A percentile compares a stretch with the other conserved stretches of the same genome.
Conservation (phyloP, 345 rosid species). For the Erodium maritimum region DNA sequence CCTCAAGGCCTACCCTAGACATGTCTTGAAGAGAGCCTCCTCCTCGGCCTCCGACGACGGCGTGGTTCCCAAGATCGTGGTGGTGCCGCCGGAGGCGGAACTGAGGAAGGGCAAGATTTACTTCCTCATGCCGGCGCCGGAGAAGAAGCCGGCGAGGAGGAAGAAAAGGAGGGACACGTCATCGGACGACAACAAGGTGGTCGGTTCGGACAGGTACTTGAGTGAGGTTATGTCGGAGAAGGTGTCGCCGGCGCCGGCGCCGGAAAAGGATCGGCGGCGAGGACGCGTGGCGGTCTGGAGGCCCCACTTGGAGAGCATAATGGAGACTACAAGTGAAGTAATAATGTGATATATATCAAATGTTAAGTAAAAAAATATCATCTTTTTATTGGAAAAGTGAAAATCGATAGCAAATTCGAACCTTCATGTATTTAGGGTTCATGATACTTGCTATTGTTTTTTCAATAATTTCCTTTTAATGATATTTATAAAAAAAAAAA, state of each 20-base stretch:
- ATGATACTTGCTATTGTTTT: too few species aligned
- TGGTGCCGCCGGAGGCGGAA: conserved; percentile 86
- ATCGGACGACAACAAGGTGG: conserved; percentile 1
- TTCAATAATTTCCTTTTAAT: too few species aligned
- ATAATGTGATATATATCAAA: not conserved
- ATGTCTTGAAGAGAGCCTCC: conserved; percentile 74
- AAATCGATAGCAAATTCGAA: not conserved
- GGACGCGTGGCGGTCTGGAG: conserved; percentile 93
- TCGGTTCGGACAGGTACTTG: conserved; percentile 65
- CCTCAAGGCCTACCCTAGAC: conserved; percentile 76
- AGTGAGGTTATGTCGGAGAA: conserved; percentile 90
- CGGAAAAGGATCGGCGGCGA: conserved; percentile 68
- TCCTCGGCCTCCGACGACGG: conserved; percentile 34
- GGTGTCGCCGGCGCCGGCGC: conserved; percentile 24
- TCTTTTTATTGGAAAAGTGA: not conserved
- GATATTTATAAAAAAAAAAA: too few species aligned
- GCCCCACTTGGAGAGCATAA: conserved; percentile 87
- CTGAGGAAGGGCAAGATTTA: conserved; percentile 93
- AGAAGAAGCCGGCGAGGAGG: conserved; percentile 15
- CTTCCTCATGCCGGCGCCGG: conserved; percentile 65
- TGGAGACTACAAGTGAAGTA: conserved; percentile 32
- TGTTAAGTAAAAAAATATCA: not conserved
- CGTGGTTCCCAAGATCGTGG: conserved; percentile 57
- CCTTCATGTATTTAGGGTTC: too few species aligned
- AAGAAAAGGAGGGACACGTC: conserved; percentile 13